Percentiles rank a stretch among this genome's conserved stretches.
phyloP scores from a whole-genome alignment of 2,329 filamentous ascomycete genomes.

The Colletotrichum lupini region DNA sequence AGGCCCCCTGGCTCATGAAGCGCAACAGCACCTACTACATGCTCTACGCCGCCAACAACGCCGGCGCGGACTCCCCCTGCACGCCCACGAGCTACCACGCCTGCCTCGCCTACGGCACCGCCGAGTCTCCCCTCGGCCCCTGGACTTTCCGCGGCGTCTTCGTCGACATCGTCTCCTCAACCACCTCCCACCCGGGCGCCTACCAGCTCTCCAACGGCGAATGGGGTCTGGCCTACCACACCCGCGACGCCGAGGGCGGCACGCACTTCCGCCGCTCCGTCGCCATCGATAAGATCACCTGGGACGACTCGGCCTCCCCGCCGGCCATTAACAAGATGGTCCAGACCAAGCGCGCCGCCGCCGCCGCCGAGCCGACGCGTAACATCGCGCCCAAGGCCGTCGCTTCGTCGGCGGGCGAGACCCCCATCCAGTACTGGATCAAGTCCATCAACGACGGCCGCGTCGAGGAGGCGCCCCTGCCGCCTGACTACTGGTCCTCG shows the following conservation, averaged over 20 bases:
- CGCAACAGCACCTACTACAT: constrained; percentile 50
- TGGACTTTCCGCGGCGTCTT: constrained; percentile 49
- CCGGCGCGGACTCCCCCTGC: constrained; percentile 47
- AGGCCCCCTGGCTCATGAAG: constrained; percentile 52
- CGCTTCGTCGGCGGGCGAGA: constrained; percentile 39
- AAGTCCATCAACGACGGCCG: constrained; percentile 46
- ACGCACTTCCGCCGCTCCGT: constrained; percentile 50
- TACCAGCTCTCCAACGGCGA: constrained; percentile 41
- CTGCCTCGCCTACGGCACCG: constrained; percentile 50
- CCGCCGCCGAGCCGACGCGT: constrained; percentile 41
- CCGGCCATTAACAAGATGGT: constrained; percentile 43
- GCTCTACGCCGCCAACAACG: constrained; percentile 52
- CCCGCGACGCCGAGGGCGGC: constrained; percentile 46
- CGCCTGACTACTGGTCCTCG: constrained; percentile 51
- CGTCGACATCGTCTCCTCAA: constrained; percentile 49
- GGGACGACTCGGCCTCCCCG: constrained; percentile 43
- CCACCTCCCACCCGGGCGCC: constrained; percentile 50
- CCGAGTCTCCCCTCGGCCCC: constrained; percentile 46
- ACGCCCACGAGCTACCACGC: constrained; percentile 52
- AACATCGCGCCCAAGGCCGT: constrained; percentile 46
- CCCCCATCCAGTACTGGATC: constrained; percentile 52
- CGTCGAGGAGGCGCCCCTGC: constrained; percentile 45
- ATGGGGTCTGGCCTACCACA: constrained; percentile 49
- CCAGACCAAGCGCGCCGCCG: constrained; percentile 42
- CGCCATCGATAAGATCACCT: constrained; percentile 47